Evolutionary conservation across 106 monocot species (phyloP).

Genomic region (Acorus calamus): DNA sequence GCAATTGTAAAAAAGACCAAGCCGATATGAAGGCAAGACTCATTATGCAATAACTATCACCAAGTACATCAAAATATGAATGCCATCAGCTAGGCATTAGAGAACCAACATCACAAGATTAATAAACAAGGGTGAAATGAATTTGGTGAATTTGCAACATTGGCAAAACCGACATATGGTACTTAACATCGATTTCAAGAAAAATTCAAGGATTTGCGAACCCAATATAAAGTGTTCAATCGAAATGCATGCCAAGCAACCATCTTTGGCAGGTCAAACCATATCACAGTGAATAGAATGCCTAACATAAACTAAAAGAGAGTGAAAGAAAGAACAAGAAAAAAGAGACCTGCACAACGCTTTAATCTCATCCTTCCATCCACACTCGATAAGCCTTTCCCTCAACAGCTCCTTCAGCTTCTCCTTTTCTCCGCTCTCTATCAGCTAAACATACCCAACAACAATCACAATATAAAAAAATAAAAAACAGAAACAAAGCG

Average conservation of each 20-base stretch:
- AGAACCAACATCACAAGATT: no score
- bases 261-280: no score
- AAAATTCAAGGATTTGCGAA: not conserved
- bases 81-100: no score
- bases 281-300: not conserved
- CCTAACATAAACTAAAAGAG: not conserved
- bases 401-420: conserved; percentile 96
- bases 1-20: no score
- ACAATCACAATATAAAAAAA: not conserved
- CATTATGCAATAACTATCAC: no score
- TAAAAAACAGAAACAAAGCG: not conserved
- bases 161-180: no score
- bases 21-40: no score
- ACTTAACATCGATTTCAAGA: not conserved
- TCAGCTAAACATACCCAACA: conserved; percentile 34
- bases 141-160: no score
- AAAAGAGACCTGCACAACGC: conserved; percentile 70
- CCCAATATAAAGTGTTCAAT: no score
- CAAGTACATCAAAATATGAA: no score
- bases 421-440: conserved; percentile 98
- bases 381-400: conserved; percentile 84
- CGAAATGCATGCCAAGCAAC: no score
- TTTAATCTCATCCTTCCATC: conserved; percentile 98
- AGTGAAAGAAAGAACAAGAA: not conserved
- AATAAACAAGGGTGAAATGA: no score